Base-by-base conservation (phyloP, 257 asterid species). In the Capsicum pubescens region DNA sequence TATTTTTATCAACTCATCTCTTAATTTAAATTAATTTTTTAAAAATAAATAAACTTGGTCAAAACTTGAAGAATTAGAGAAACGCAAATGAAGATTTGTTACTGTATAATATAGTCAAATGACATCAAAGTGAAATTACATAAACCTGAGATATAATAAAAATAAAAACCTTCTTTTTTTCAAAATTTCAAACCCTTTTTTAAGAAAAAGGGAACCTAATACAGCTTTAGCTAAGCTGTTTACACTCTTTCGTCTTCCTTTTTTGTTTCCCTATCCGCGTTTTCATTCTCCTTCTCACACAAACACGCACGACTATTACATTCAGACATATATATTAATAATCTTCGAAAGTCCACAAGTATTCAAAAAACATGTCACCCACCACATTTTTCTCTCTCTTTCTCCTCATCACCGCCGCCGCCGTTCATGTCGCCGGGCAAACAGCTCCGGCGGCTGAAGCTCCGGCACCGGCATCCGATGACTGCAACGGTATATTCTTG, bases 221-320 rank as follows among this genome's bases (percentile, higher is more conserved):
- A 93, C 94, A 93, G 97, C 97, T 84, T 83, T 36, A 26, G 3
- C 35, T 48, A 83, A 78, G 97, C 97, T 93, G 96, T 89, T 91
- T 70, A 85, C 42, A 0, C 81, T 36, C 66, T 86, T 83, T 84
- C 83, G 58, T 81, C 87, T 92, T 92, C 94, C 92, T 94, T 91
- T 84, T 32, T 84, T 83, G 32, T 8, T 87, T 2, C 52, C 82
- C 12, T 46, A 26, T 48, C 76, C 72, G 81, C 86, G 54, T 79
- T 60, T 61, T 7, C 74, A 7, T 69, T 84, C 69, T 82, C 80
- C 81, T 74, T 86, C 67, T 13, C 72, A 17, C 15, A 48, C 7
- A 26, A 26, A 68, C 57, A 76, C 9, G 63, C n/a, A 82, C 57
- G 69, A 79, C 55, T 79, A 8, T 84, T 69, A 79, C 17, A 14